Percentiles rank a stretch among this genome's conserved stretches.
Evolutionary conservation across 805 yeast species (phyloP).

Genomic region (Ogataea minuta): DNA sequence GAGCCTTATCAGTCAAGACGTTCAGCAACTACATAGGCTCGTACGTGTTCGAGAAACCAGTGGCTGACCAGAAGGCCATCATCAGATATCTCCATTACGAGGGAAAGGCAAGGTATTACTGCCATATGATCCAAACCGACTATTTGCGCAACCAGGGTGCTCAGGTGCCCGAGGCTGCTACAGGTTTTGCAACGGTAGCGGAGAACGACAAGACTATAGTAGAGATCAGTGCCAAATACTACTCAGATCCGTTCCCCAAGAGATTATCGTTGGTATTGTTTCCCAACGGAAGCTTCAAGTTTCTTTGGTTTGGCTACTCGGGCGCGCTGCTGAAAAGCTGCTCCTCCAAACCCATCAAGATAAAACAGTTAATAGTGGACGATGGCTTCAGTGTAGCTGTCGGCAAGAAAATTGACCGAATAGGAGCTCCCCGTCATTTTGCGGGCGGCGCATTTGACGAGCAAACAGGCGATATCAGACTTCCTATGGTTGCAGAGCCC

Average conservation of each 20-base stretch:
- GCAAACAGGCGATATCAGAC: neutral
- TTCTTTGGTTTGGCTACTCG: slow-evolving; percentile 20
- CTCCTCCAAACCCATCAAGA: slow-evolving; percentile 7
- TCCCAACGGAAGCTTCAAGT: slow-evolving; percentile 7
- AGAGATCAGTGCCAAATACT: slow-evolving; percentile 16
- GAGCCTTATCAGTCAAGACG: slow-evolving; percentile 46
- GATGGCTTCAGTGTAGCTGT: slow-evolving; percentile 7
- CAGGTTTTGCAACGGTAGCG: slow-evolving; percentile 1
- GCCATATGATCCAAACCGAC: slow-evolving; percentile 53
- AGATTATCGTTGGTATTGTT: slow-evolving; percentile 12
- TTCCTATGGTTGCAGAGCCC: slow-evolving; percentile 3
- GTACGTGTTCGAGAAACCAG: slow-evolving; percentile 23
- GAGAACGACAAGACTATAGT: slow-evolving; percentile 12
- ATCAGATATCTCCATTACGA: slow-evolving; percentile 67
- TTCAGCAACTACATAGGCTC: slow-evolving; percentile 14
- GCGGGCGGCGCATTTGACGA: slow-evolving; percentile 5
- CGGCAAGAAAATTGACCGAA: slow-evolving; percentile 6
- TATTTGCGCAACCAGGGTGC: slow-evolving; percentile 34
- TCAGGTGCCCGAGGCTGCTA: slow-evolving; percentile 5
- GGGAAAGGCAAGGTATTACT: slow-evolving; percentile 70
- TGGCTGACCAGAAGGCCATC: slow-evolving; percentile 31
- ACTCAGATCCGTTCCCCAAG: slow-evolving; percentile 10
- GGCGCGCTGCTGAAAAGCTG: slow-evolving; percentile 12
- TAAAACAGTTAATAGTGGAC: slow-evolving; percentile 10
- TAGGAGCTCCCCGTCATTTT: slow-evolving; percentile 5